Conservation (phyloP, 306 rosid species). For the Luffa acutangula region DNA sequence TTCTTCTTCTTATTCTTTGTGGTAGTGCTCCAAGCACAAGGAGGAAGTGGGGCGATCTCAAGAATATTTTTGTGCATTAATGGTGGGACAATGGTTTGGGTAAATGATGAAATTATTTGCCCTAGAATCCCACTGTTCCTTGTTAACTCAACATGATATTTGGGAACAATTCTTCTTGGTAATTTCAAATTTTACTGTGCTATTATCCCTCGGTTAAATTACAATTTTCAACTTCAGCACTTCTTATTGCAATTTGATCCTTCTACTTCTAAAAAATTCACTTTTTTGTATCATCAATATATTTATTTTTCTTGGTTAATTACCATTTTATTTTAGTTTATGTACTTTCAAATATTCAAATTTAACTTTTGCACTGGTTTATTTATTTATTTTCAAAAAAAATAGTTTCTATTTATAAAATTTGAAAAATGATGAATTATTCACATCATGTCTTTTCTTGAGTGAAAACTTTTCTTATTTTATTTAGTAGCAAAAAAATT, state of each 20-base stretch:
- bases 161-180: slow-evolving; percentile 1
- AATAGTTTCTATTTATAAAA: no score
- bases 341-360: no score
- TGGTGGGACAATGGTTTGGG: slow-evolving; percentile 8
- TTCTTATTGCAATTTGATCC: not conserved
- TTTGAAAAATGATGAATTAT: no score
- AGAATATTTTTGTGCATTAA: slow-evolving; percentile 1
- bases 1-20: not conserved
- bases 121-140: not conserved
- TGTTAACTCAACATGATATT: not conserved
- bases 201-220: not conserved
- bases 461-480: no score
- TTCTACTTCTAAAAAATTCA: not conserved
- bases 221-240: not conserved
- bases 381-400: no score
- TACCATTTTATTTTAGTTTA: no score
- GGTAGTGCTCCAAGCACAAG: slow-evolving; percentile 5
- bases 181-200: not conserved
- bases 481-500: no score
- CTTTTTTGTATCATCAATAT: no score
- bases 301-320: no score
- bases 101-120: not conserved
- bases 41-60: not conserved
- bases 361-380: no score
- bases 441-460: no score